These are phyloP conservation scores for Hygrophoropsis aurantiaca DNA, from an alignment of 768 basidiomycete genomes.

Conservation along the genomic window DNA sequence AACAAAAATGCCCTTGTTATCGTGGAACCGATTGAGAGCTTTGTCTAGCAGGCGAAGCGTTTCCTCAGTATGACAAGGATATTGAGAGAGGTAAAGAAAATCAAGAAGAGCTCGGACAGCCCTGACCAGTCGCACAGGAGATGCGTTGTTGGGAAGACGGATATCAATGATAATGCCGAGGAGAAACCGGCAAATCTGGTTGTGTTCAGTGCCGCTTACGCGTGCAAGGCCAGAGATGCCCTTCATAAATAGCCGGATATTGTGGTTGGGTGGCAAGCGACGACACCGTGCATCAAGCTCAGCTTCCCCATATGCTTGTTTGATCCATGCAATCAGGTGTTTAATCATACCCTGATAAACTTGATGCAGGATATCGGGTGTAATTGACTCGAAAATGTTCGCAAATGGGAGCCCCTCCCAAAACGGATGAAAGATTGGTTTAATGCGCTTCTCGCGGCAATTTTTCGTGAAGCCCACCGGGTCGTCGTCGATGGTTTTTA, in stretches of 20 bases:
- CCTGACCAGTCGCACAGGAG: too few species aligned
- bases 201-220: too few species aligned
- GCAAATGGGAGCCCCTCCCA: conserved; percentile 24
- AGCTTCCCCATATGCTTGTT: conserved; percentile 14
- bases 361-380: too few species aligned
- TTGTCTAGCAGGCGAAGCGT: conserved; percentile 22
- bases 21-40: conserved; percentile 10
- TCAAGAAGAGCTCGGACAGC: too few species aligned
- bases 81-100: conserved; percentile 36
- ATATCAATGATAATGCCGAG: too few species aligned
- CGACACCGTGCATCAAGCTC: conserved; percentile 37
- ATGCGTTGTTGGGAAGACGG: too few species aligned
- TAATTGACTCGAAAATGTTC: too few species aligned
- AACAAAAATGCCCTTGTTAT: conserved; percentile 13
- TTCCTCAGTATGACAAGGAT: conserved; percentile 27
- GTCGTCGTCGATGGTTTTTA: background rate
- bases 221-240: conserved; percentile 32
- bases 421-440: conserved; percentile 17
- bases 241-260: conserved; percentile 33
- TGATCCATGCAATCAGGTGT: too few species aligned
- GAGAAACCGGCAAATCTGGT: too few species aligned
- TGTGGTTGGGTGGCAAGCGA: conserved; percentile 30
- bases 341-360: too few species aligned
- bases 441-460: conserved; percentile 9
- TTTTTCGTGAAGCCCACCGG: background rate